Conservation (phyloP, 345 rosid species). For the Brassica rapa region DNA sequence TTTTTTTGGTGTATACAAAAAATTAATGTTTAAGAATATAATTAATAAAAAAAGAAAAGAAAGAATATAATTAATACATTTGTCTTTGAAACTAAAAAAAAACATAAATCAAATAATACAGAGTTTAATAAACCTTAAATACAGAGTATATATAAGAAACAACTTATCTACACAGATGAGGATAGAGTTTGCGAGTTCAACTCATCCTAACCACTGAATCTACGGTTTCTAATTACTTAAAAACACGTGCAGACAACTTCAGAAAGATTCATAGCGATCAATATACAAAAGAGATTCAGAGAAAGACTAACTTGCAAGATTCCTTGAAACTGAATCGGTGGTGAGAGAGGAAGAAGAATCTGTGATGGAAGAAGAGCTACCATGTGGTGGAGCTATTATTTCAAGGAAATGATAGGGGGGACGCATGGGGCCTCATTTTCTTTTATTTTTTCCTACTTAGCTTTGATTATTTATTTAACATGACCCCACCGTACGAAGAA, state of each 20-base stretch:
- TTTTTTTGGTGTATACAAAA: too few relatives aligned
- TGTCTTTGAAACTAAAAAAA: too few relatives aligned
- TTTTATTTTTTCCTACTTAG: background rate
- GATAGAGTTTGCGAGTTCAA: background rate
- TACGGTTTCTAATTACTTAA: background rate
- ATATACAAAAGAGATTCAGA: background rate
- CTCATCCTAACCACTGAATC: background rate
- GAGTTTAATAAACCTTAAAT: too few relatives aligned
- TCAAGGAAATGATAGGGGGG: background rate
- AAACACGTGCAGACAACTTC: background rate
- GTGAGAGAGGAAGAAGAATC: conserved; percentile 23
- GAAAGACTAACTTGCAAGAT: background rate
- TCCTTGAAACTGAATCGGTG: conserved; percentile 12
- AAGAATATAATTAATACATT: too few relatives aligned
- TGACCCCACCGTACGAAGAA: background rate
- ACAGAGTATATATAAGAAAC: background rate
- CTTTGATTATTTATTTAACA: background rate
- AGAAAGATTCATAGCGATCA: background rate
- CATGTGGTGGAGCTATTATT: conserved; percentile 21
- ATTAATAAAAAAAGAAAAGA: too few relatives aligned
- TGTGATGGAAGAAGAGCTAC: conserved; percentile 31
- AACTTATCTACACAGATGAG: background rate
- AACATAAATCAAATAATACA: too few relatives aligned
- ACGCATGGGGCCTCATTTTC: conserved; percentile 23
- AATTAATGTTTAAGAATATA: too few relatives aligned